Evolutionary conservation across 305 asterid species (phyloP), one percentile per base, ranked within the genome.

Genomic region (Fraxinus platypoda): DNA sequence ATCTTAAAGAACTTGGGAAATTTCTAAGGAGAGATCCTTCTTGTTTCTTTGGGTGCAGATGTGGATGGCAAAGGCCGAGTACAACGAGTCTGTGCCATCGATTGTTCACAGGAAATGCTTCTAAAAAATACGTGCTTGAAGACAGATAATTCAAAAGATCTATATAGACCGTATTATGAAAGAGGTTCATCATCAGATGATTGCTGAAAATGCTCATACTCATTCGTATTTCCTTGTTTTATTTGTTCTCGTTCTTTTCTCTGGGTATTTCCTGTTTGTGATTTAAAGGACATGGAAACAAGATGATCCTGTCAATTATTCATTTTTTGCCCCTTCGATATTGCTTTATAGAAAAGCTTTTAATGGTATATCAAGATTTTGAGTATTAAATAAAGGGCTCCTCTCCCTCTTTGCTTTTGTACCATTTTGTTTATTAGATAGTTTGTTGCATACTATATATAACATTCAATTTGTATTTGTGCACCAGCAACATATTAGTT

Each of bases 21-120:
- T 19, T 54, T 70, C 9, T 28, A 1, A 26, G 28, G 68, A 76
- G 3, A 33, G 13, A 81, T 9, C 37, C 62, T 33, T 46, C 52
- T 43, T 17, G 59, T 71, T 68, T 19, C 35, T 76, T 4, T 86
- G 68, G 77, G 71, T 82, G 84, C 87, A 87, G 89, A 89, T 89
- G 92, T 89, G 92, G 92, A 87, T 89, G 74, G 87, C 90, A 25
- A 89, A 89, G 74, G 87, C 88, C 6, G 92, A 87, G 75, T 89
- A 89, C 8, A 89, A 89, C 35, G 92, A 89, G 76, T 89, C 91
- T 0, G 91, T 90, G 3, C 92, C 89, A 49, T 89, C 92, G 57
- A 87, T 89, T 68, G 92, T 89, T 71, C 90, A 89, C 80, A 85
- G 90, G 81, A 87, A 89, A 38, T 89, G 92, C 87, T 89, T 89